Evolutionary conservation across 192 early-diverging fungal genomes (phyloP), one percentile per base, ranked within the genome.

Genomic region (Mortierella hygrophila): DNA sequence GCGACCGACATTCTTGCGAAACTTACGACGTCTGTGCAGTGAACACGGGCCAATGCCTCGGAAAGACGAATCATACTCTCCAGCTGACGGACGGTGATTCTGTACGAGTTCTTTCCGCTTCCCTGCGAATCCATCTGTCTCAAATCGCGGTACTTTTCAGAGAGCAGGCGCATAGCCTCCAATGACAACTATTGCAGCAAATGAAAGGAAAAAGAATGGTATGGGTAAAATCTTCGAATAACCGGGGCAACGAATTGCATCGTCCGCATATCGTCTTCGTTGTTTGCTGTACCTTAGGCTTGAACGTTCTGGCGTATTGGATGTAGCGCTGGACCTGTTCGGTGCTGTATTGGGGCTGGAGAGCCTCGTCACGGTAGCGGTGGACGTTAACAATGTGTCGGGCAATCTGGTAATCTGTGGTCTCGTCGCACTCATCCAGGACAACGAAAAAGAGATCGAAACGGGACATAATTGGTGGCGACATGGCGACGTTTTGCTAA

Each of bases 381-480:
- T 99, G 98, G 57, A 98, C 94, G 60, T 90, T 91, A 55, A 99
- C 93, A 84, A 99, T 99, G 81, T 99, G 97, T 41, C 95, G 91
- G 3, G 98, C 98, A 46, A 99, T 96, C 82, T 96, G 94, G 83
- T 91, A 94, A 85, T 99, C 98, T 6, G 95, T 92, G 0, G 93
- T 89, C 75, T 97, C 96, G 83, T 97, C 95, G 83, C 95, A 95
- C 70, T 99, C 97, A 85, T 99, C 98, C 81, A 99, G 88, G 41
- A 99, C 94, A 15, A 99, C 97, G 89, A 99, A 99, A 91, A 99
- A 99, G 78, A 99, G 80, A 89, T 99, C 98, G 81, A 99, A 99
- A 83, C 98, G 96, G 44, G 98, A 99, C 98, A 99, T 97, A 83
- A 99, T 99, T 23, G 98, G 97, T 9, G 96, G 94, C 5, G 97